Percentiles rank a stretch among this genome's conserved stretches.
Conservation (phyloP, 257 asterid species). For the Capsicum baccatum region DNA sequence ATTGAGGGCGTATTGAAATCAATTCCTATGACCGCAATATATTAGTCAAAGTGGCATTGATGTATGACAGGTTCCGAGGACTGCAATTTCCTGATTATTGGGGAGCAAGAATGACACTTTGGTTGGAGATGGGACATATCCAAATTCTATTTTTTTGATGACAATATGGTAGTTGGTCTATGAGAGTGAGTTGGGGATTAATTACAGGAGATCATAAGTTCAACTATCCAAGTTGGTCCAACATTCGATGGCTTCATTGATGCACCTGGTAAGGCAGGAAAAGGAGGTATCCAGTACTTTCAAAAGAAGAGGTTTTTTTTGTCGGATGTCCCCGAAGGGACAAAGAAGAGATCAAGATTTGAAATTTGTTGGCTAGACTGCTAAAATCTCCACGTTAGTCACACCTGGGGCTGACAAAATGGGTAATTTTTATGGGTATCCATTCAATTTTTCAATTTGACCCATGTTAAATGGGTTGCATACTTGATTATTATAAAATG, state of each 20-base stretch:
- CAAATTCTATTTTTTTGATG: neutral
- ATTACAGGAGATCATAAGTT: neutral
- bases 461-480: no score
- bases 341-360: neutral
- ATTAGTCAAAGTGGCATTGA: no score
- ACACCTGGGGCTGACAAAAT: no score
- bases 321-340: no score
- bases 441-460: no score
- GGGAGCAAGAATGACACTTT: slow-evolving; percentile 13
- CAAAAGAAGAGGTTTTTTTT: neutral
- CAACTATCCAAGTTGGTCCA: neutral
- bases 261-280: neutral
- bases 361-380: neutral
- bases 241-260: neutral
- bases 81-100: neutral
- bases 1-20: neutral
- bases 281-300: neutral
- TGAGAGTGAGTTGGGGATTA: neutral
- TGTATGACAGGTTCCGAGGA: neutral
- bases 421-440: no score
- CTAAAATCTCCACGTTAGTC: no score
- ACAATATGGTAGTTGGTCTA: neutral
- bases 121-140: neutral
- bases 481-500: no score
- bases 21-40: neutral